Base-by-base conservation (phyloP, 2,329 filamentous ascomycete genomes). In the Aspergillus sp. region DNA sequence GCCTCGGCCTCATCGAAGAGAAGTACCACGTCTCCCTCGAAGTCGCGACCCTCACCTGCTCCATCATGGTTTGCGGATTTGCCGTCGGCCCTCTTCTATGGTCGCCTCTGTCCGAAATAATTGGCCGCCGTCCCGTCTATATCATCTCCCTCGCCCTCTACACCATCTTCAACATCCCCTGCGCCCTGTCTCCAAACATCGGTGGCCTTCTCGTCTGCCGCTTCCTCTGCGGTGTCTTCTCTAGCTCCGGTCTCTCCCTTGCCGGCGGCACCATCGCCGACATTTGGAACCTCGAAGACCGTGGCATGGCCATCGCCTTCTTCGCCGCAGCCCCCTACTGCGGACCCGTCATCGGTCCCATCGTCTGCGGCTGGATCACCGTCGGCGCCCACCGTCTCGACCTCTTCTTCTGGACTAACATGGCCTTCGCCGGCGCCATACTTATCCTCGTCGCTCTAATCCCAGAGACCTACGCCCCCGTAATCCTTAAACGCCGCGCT, bases 261-360 rank as follows among this genome's bases (percentile, higher is more conserved):
- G 71, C 70, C 10, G 70, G 70, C 13, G 70, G 71, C 3, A 71
- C 71, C 5, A 71, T 72, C 23, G 69, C 69, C 7, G 90, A 94
- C 76, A 77, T 93, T 21, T 94, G 90, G 90, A 84, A 78, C 60
- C 89, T 88, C 51, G 90, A 92, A 70, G 90, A 94, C 75, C 83
- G 90, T 27, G 90, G 90, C 67, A 88, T 92, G 6, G 89, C 90
- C 42, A 93, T 94, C 88, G 90, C 90, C 1, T 88, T 88, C 15
- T 94, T 93, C 72, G 88, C 84, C 2, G 90, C 90, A 1, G 90
- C 90, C 0, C 90, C 90, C 0, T 93, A 93, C 70, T 84, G 91
- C 38, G 90, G 90, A 1, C 90, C 90, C 54, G 89, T 89, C 1
- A 84, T 89, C 62, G 88, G 88, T 58, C 88, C 88, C 5, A 82